Evolutionary conservation across 1,139 yeast species (phyloP).

Genomic region (Nematodospora anomalae): DNA sequence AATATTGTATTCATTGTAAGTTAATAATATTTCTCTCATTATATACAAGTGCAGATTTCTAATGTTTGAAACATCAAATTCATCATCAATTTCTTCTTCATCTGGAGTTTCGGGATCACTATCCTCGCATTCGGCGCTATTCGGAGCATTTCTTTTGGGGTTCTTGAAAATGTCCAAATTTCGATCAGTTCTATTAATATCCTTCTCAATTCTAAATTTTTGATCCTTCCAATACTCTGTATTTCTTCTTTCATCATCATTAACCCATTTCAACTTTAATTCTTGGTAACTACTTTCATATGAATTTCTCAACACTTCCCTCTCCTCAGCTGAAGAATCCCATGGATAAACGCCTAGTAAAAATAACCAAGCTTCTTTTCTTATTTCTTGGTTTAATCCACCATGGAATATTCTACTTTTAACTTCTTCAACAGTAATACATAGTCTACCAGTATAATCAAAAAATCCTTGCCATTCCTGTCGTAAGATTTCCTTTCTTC

Average conservation of each 20-base stretch:
- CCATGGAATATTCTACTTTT: conserved; percentile 88
- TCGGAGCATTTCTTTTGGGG: conserved; percentile 24
- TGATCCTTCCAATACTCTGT: conserved; percentile 88
- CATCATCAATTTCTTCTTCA: conserved; percentile 52
- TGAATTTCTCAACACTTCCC: conserved; percentile 57
- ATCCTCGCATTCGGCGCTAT: conserved; percentile 22
- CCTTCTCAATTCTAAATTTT: conserved; percentile 86
- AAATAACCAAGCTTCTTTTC: conserved; percentile 85
- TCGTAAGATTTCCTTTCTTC: conserved; percentile 62
- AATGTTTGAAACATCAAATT: conserved; percentile 50
- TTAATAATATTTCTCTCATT: conserved; percentile 75
- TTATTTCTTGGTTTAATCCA: conserved; percentile 60
- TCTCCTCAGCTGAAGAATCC: conserved; percentile 75
- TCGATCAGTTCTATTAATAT: conserved; percentile 89
- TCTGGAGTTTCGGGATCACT: conserved; percentile 49
- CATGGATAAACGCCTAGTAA: conserved; percentile 83
- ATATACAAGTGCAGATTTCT: conserved; percentile 66
- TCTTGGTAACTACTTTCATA: conserved; percentile 65
- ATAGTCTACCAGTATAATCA: conserved; percentile 72
- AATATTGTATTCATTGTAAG: conserved; percentile 80
- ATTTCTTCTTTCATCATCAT: conserved; percentile 52
- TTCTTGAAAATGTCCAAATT: conserved; percentile 60
- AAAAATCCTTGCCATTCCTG: conserved; percentile 88
- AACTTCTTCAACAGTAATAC: conserved; percentile 72
- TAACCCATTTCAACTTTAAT: conserved; percentile 67